phyloP scores from a whole-genome alignment of 495 filamentous ascomycete genomes.

The Xylaria sp. region DNA sequence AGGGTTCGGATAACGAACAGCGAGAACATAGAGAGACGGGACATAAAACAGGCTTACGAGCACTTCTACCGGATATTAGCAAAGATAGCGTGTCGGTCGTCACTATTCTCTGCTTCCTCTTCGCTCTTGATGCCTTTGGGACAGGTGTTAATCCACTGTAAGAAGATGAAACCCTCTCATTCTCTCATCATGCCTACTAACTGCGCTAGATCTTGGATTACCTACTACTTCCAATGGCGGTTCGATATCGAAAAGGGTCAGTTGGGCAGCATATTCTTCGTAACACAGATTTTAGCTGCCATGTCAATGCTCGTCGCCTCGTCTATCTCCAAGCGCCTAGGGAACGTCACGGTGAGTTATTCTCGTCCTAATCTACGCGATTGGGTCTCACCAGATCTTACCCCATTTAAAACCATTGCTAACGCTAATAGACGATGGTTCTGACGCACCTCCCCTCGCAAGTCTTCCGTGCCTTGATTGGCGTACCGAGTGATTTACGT shows the following conservation, averaged over 20 bases:
- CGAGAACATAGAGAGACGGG: background rate
- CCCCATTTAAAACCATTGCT: background rate
- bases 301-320: constrained; percentile 64
- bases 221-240: constrained; percentile 79
- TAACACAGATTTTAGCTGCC: constrained; percentile 47
- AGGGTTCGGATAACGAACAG: background rate
- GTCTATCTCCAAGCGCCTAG: constrained; percentile 76
- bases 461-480: constrained; percentile 49
- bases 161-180: constrained; percentile 8
- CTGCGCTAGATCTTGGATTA: constrained; percentile 62
- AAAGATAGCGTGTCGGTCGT: constrained; percentile 65
- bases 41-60: constrained; percentile 28
- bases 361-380: background rate
- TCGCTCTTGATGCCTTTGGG: constrained; percentile 77
- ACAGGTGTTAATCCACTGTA: constrained; percentile 72
- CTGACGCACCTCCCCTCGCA: constrained; percentile 56
- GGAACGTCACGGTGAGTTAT: constrained; percentile 65
- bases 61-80: constrained; percentile 61
- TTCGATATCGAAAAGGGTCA: constrained; percentile 71
- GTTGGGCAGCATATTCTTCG: constrained; percentile 72
- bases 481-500: constrained; percentile 45
- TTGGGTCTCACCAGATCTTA: background rate
- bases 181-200: background rate
- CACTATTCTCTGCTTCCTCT: constrained; percentile 72
- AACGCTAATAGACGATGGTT: constrained; percentile 51